Evolutionary conservation across 441 rosid genomes (phyloP).

Genomic region (Pelargonium australe): DNA sequence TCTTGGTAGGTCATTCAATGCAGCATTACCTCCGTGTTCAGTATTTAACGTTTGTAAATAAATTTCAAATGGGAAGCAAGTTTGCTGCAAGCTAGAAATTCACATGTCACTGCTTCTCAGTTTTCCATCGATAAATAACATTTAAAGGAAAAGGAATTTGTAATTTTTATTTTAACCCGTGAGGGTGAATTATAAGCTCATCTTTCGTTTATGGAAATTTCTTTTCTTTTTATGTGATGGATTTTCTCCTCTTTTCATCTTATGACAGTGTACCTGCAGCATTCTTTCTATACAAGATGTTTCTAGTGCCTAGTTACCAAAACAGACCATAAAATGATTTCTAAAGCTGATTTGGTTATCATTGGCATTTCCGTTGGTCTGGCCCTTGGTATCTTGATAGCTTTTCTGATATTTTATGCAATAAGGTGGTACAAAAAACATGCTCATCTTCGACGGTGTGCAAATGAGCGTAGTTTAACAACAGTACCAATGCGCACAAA

Average conservation of each 20-base stretch:
- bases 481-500: conserved; percentile 64
- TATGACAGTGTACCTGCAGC: conserved; percentile 24
- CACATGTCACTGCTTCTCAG: background rate
- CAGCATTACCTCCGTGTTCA: background rate
- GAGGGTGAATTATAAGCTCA: background rate
- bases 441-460: conserved; percentile 38
- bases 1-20: background rate
- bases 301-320: conserved; percentile 25
- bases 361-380: conserved; percentile 69
- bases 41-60: background rate
- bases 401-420: conserved; percentile 47
- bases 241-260: conserved; percentile 16
- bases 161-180: background rate
- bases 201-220: background rate
- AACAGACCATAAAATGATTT: conserved; percentile 49
- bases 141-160: background rate
- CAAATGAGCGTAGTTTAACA: conserved; percentile 51
- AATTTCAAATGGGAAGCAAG: background rate
- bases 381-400: conserved; percentile 70
- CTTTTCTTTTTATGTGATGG: background rate
- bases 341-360: conserved; percentile 41
- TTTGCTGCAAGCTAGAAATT: background rate
- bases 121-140: background rate
- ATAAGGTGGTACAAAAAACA: conserved; percentile 58
- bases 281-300: conserved; percentile 40